Evolutionary conservation across 129 eudicot genomes (phyloP), one percentile per base, ranked within the genome.

Genomic region (Artemisia argyi): DNA sequence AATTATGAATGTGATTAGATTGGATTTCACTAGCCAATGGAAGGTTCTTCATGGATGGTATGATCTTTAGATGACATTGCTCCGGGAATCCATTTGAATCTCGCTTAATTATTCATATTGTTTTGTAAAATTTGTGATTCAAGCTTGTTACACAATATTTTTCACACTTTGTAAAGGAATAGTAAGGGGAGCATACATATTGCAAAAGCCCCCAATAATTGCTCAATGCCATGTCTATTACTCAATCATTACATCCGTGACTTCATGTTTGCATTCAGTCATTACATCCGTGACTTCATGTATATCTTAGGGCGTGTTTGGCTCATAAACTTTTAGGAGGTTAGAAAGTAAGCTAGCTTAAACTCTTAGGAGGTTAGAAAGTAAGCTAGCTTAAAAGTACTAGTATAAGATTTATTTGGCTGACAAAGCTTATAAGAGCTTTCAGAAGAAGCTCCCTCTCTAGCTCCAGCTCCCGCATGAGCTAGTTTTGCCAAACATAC

Each of bases 111-210:
- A 35, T 68, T 16, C 20, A 18, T 7, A 49, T 68, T 48, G 17
- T 77, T 68, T 69, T 69, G 70, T 73, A 26, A 73, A 22, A 24
- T 58, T 24, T 46, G 61, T 76, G 69, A 76, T 68, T 28, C 39
- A 57, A 64, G 70, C 10, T 73, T 42, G 54, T 63, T 65, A 47
- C 10, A 53, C 53, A 39, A 32, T 26, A 8, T 39, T 14, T 74
- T 39, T 39, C 20, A 61, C 35, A 63, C 59, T 57, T n/a, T 11
- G 35, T 62, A 30, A 73, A 50, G 13, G 48, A 13, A 48, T 42
- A 6, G 24, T 15, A 74, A 64, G 73, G 79, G 65, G 42, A 11
- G 48, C 10, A 32, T 19, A 15, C 46, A 6, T 61, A 18, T 63
- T 65, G 72, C 53, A n/a, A 65, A 65, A 54, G 54, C 17, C 20